Percentiles rank a stretch among this genome's conserved stretches.
These are phyloP conservation scores for Meripilus lineatus DNA, from an alignment of 1,284 basidiomycete genomes.

Conservation along the genomic window DNA sequence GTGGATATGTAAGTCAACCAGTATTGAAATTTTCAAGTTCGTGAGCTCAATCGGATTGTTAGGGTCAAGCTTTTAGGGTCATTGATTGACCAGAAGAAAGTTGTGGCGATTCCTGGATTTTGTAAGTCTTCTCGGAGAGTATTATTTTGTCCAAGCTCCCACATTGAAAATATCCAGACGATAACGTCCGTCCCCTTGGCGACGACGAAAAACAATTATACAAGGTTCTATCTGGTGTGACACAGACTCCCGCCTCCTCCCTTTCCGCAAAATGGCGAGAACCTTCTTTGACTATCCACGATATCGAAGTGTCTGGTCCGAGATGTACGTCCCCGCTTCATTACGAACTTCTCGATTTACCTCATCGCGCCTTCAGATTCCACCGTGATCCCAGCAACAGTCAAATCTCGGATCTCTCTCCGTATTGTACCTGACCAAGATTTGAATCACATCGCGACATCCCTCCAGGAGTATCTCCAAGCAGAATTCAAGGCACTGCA, in stretches of 20 bases:
- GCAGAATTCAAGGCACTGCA: slow-evolving; percentile 56
- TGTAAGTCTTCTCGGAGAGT: slow-evolving; percentile 48
- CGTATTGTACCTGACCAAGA: slow-evolving; percentile 95
- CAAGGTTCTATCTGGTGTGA: slow-evolving; percentile 61
- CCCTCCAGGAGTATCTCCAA: slow-evolving; percentile 58
- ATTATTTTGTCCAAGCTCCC: slow-evolving; percentile 3
- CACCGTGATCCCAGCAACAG: slow-evolving; percentile 83
- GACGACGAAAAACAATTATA: slow-evolving; percentile 67
- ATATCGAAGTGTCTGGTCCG: slow-evolving; percentile 68
- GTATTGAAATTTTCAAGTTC: not conserved
- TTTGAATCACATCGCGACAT: slow-evolving; percentile 61
- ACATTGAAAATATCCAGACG: slow-evolving; percentile 50
- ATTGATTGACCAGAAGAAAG: slow-evolving; percentile 54
- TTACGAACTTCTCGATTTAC: not conserved
- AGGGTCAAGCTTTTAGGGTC: slow-evolving; percentile 80
- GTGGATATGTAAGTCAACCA: slow-evolving; percentile 67
- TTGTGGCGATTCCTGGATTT: slow-evolving; percentile 78
- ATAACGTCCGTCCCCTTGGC: slow-evolving; percentile 64
- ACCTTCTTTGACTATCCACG: slow-evolving; percentile 71
- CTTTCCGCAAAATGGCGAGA: slow-evolving; percentile 78
- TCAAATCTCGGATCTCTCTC: slow-evolving; percentile 79
- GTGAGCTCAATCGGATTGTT: not conserved
- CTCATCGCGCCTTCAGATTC: slow-evolving; percentile 45
- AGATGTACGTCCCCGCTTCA: slow-evolving; percentile 51
- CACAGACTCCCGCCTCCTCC: slow-evolving; percentile 59